Evolutionary conservation across 2,329 filamentous ascomycete species (phyloP), one percentile per base, ranked within the genome.

Genomic region (Fusarium sp.): DNA sequence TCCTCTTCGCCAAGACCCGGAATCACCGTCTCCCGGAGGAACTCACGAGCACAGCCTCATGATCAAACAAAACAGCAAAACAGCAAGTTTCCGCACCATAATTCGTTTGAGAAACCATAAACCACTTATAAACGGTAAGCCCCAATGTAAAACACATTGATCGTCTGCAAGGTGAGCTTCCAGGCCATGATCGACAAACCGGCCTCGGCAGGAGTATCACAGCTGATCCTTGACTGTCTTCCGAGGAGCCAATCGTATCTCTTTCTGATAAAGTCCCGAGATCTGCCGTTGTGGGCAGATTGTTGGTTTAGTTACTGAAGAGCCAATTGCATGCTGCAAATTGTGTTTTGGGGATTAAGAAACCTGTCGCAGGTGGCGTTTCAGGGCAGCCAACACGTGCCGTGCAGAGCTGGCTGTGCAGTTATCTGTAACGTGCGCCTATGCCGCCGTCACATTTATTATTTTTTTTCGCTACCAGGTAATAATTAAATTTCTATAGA

Each of bases 31-130:
- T 61, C 20, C 58, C 58, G n/a, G n/a, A n/a, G n/a, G n/a, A n/a
- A n/a, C n/a, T n/a, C n/a, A n/a, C n/a, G 58, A 35, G 29, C 58
- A 61, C 56, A 61, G 58, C 58, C 58, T 23, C 55, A 20, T 20
- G 20, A 15, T 60, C n/a, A 45, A 61, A 61, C 58, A 37, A 61
- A 61, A 61, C 37, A 14, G 25, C 27, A 45, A 42, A 53, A 60
- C 45, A 11, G 39, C 13, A 8, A 11, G 21, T 37, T 37, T 37
- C 50, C 25, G 8, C 23, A 25, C 23, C 23, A 25, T 8, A 25
- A 25, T 25, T 25, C 8, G 20, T 14, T 37, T 4, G 9, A 9
- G n/a, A n/a, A 27, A 40, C 33, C 14, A 31, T 27, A 35, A 54
- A 42, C 18, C 55, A 33, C 17, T n/a, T 14, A 29, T 29, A 29